Conservation (phyloP, 371 early-diverging fungal genomes). For the Syncephalastrum racemosum region DNA sequence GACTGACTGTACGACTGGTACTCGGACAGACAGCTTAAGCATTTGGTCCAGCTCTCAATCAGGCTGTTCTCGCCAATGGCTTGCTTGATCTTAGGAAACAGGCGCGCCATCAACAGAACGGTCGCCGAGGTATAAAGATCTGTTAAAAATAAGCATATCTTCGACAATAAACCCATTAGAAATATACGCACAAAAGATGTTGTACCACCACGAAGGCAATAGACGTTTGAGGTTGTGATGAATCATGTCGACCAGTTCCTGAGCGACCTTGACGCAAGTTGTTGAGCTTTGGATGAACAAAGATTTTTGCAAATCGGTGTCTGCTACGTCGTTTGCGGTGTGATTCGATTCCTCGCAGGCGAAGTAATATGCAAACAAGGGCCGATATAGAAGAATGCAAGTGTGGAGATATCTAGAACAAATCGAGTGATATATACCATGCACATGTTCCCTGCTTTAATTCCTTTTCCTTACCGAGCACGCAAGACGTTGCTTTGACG, state of each 20-base stretch:
- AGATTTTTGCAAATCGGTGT: conserved; percentile 21
- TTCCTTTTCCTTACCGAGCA: conserved; percentile 14
- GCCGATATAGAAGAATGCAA: conserved; percentile 26
- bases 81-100: conserved; percentile 25
- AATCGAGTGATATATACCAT: neutral
- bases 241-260: conserved; percentile 25
- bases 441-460: neutral
- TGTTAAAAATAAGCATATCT: conserved; percentile 2
- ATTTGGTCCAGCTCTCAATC: conserved; percentile 23
- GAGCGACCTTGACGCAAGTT: conserved; percentile 22
- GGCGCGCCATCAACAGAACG: conserved; percentile 27
- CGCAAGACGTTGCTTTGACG: conserved; percentile 28
- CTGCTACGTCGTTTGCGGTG: neutral
- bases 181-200: conserved; percentile 23
- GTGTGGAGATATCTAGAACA: conserved; percentile 23
- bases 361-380: conserved; percentile 25
- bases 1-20: conserved; percentile 23
- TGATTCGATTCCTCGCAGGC: conserved; percentile 24
- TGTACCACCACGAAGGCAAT: conserved; percentile 32
- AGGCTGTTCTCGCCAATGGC: conserved; percentile 20
- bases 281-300: conserved; percentile 23
- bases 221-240: conserved; percentile 19
- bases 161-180: too few species aligned
- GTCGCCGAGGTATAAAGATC: conserved; percentile 30
- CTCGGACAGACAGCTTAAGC: conserved; percentile 17